These are phyloP conservation scores for Camelina sativa DNA, from an alignment of 345 rosid species.

Conservation along the genomic window DNA sequence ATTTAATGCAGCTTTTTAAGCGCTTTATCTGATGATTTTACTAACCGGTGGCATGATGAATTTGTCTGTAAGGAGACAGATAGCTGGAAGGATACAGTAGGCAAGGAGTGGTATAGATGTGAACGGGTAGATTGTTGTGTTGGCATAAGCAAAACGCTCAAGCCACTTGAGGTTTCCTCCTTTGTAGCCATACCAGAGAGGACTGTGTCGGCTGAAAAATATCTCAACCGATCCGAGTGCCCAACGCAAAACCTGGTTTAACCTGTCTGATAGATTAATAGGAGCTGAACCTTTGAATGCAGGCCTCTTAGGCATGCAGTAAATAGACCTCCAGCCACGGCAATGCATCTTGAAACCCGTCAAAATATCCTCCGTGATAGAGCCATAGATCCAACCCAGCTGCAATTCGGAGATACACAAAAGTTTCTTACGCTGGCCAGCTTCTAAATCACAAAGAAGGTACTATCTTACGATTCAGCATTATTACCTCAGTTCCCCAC, in stretches of 20 bases:
- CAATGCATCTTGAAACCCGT: constrained; percentile 99
- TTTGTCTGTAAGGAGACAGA: constrained; percentile 93
- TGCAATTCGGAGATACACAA: constrained; percentile 46
- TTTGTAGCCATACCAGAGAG: constrained; percentile 86
- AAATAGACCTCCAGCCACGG: constrained; percentile 97
- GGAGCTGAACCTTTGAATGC: constrained; percentile 99
- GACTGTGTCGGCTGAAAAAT: constrained; percentile 95
- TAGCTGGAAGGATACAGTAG: constrained; percentile 87
- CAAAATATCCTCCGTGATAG: constrained; percentile 95
- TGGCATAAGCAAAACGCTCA: constrained; percentile 83
- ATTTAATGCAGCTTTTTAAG: background rate
- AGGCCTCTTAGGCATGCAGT: constrained; percentile 90
- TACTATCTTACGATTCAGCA: constrained; percentile 5
- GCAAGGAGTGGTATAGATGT: constrained; percentile 92
- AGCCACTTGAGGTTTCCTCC: constrained; percentile 96
- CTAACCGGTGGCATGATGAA: constrained; percentile 98
- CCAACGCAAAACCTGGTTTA: constrained; percentile 98
- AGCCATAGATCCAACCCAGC: constrained; percentile 98
- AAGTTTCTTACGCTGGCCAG: constrained; percentile 24
- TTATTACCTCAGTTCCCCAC: constrained; percentile 91
- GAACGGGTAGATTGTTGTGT: constrained; percentile 96
- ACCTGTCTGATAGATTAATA: constrained; percentile 90
- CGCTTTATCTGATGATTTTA: background rate
- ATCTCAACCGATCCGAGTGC: constrained; percentile 99
- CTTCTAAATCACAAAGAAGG: constrained; percentile 21